Evolutionary conservation across 352 stramenopile species (phyloP), one percentile per base, ranked within the genome.

Genomic region (Globisporangium apiculatum): DNA sequence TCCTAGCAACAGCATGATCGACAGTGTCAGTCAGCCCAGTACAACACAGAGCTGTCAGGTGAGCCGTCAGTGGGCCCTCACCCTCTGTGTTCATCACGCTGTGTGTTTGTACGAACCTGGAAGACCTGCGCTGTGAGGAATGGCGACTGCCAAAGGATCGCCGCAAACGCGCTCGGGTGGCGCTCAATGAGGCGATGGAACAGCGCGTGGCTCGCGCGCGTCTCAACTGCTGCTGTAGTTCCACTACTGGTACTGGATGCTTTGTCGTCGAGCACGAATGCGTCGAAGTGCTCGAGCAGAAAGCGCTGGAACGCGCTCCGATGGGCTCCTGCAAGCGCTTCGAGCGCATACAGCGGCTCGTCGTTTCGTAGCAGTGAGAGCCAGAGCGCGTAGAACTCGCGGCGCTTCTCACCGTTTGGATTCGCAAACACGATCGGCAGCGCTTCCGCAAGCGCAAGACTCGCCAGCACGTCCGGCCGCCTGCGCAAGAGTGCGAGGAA

Each of bases 101-200:
- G 24, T 31, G 24, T 3, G 24, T 31, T 31, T 31, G 24, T 31
- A 43, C 53, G 38, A 55, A 88, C 81, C 62, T 89, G 79, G 43
- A 92, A 87, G n/a, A 88, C 73, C 38, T 88, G 75, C 12, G 75
- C 71, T 1, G 75, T 80, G 17, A 90, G 60, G 45, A 82, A 89
- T 11, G 78, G 78, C 15, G 79, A 86, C 8, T 63, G 63, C 66
- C 77, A 82, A 11, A 90, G 62, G 37, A 92, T 72, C 3, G 69
- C 47, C 9, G 77, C 65, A 46, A 92, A 90, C 40, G 81, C 59
- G 10, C 63, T 53, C 4, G 68, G 71, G 15, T 87, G 71, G 7
- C 71, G 73, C 51, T 92, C 82, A 14, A 92, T 79, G 15, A 92
- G 57, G 1, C 66, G 51, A 35, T 87, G 79, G 51, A 89, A 87